Base-by-base conservation (phyloP, 441 rosid genomes). In the Syzygium malaccense region DNA sequence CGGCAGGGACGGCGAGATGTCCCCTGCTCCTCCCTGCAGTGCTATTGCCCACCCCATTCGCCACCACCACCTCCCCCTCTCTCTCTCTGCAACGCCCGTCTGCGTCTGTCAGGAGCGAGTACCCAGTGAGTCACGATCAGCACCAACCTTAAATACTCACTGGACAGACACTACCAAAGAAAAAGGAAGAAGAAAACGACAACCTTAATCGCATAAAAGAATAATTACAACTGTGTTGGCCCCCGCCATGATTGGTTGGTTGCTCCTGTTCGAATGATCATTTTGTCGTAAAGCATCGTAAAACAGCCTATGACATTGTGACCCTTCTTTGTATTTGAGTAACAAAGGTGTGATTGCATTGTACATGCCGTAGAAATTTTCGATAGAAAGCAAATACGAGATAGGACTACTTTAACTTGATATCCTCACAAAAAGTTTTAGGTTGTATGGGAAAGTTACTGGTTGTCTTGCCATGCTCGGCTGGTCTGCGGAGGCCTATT, bases 11-110 rank as follows among this genome's bases (percentile, higher is more conserved):
- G 87, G 88, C 25, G 96, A 91, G 25, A 98, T 96, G 86, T 94
- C 97, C 66, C 99, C 99, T 58, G 93, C 99, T 23, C 99, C 99
- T 33, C 99, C 99, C 89, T 98, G 99, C 1, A 98, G 87, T 28
- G 98, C 99, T 41, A 97, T 95, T 30, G 99, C 99, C 99, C 99
- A 96, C 64, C 98, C 98, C 93, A 95, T 95, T 64, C 54, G 68
- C n/a, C 85, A 0, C 86, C 78, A 41, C 58, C 28, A 6, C 66
- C 86, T 89, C 90, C 87, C 66, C 54, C 41, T 0, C 80, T 62
- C 71, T n/a, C 71, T 19, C 49, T 71, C 80, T 37, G 49, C 28
- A 71, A 71, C 28, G 49, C 15, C 80, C 14, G 49, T 20, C 28
- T 23, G 49, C 41, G 79, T 20, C 28, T 0, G 28, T 19, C 25